These are phyloP conservation scores for Ramularia collo-cygni DNA, from an alignment of 2,329 filamentous ascomycete genomes.

Conservation along the genomic window DNA sequence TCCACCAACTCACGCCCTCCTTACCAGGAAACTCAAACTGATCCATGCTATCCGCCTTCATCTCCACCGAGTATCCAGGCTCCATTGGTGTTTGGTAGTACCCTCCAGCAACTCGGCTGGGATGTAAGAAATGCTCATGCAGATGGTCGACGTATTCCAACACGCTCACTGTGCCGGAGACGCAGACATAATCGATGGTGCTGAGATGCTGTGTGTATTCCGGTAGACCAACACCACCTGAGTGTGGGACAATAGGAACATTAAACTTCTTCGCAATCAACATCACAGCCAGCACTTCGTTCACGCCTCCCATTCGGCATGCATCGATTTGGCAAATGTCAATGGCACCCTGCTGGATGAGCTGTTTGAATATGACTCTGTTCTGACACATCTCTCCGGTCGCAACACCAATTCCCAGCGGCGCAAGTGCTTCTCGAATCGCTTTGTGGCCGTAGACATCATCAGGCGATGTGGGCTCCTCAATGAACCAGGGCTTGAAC, in stretches of 20 bases:
- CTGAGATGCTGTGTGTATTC: slow-evolving; percentile 92
- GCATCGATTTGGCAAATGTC: slow-evolving; percentile 88
- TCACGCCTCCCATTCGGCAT: slow-evolving; percentile 81
- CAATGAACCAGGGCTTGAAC: slow-evolving; percentile 80
- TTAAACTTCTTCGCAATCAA: slow-evolving; percentile 74
- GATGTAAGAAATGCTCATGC: slow-evolving; percentile 87
- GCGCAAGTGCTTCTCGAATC: slow-evolving; percentile 70
- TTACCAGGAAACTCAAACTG: slow-evolving; percentile 68
- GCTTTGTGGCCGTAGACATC: slow-evolving; percentile 85
- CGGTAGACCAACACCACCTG: slow-evolving; percentile 79
- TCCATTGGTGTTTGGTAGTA: slow-evolving; percentile 81
- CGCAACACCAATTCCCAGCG: slow-evolving; percentile 72
- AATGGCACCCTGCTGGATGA: slow-evolving; percentile 71
- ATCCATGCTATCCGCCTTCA: slow-evolving; percentile 85
- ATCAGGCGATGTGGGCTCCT: slow-evolving; percentile 86
- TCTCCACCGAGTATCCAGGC: slow-evolving; percentile 86
- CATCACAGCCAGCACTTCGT: slow-evolving; percentile 85
- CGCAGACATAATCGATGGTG: slow-evolving; percentile 87
- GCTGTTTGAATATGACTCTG: slow-evolving; percentile 88
- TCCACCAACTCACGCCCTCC: slow-evolving; percentile 79
- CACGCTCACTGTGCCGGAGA: slow-evolving; percentile 66
- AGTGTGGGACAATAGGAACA: slow-evolving; percentile 82
- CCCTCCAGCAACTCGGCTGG: slow-evolving; percentile 70
- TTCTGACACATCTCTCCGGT: slow-evolving; percentile 97
- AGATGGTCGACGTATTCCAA: slow-evolving; percentile 90